Base-by-base conservation (phyloP, 108 stramenopile genomes). In the Fragilariopsis cylindrus region DNA sequence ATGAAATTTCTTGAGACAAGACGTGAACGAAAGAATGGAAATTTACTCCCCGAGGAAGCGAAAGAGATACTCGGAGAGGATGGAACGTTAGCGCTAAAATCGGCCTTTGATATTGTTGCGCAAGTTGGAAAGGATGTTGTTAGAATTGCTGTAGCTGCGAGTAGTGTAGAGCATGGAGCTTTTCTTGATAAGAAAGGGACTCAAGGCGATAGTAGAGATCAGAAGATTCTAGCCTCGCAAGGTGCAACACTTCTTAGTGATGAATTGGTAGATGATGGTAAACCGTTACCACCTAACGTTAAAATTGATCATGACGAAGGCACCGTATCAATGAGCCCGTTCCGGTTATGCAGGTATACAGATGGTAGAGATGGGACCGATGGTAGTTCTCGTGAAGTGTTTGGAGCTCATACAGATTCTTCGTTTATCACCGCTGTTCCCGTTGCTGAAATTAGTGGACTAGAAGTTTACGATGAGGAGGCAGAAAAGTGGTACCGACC, bases 381-480 rank as follows among this genome's bases (percentile, higher is more conserved):
- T 30, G 46, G 72, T 21, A 58, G 68, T 9, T 43, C 72, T 11
- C 65, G 72, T 11, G 90, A 94, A 69, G 76, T 89, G 30, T 94
- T 94, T 80, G 90, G 93, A 9, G 93, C 90, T 1, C 90, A 92
- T 48, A 90, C 87, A 0, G 93, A 94, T 69, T 81, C 89, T 1
- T 82, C 89, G 4, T 91, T 92, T 71, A 76, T 92, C 13, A 92
- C 93, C 1, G 76, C 73, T 40, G 85, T 94, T 46, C 93, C 93
- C 18, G 90, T 92, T 5, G 90, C 93, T 12, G 58, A 81, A 15
- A 84, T 94, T 8, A 84, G 85, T 71, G 93, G 93, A 3, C 57
- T 94, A 48, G 93, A 94, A 58, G 90, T 94, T 11, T 92, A 79
- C 67, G 90, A 95, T 68, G 91, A 92, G 68, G 93, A 82, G 48